Conservation (phyloP, 768 basidiomycete genomes). For the Mycena olivaceomarginata region DNA sequence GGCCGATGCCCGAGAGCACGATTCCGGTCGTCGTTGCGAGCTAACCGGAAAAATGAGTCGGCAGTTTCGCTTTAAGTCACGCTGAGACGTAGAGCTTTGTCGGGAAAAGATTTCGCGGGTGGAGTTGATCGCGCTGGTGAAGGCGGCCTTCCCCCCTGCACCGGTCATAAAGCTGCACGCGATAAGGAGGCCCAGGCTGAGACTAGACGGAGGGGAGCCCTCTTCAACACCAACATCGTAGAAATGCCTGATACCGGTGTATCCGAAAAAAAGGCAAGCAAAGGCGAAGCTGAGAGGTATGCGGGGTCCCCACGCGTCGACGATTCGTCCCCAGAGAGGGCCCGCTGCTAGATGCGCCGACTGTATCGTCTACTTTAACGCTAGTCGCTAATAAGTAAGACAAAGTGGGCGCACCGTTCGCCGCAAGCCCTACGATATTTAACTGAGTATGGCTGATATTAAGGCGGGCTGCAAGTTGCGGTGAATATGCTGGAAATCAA, state of each 20-base stretch:
- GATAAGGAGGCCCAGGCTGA: conserved; percentile 73
- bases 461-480: conserved; percentile 87
- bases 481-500: conserved; percentile 80
- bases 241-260: conserved; percentile 82
- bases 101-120: conserved; percentile 91
- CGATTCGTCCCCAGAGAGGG: conserved; percentile 88
- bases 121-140: conserved; percentile 82
- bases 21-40: conserved; percentile 86
- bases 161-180: conserved; percentile 85
- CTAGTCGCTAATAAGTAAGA: background rate
- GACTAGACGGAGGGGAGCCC: conserved; percentile 58
- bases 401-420: conserved; percentile 73
- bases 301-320: conserved; percentile 84
- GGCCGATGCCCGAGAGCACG: conserved; percentile 91
- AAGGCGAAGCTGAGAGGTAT: conserved; percentile 78
- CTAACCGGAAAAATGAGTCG: conserved; percentile 56
- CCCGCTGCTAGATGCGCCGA: conserved; percentile 86
- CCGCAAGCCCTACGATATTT: conserved; percentile 88
- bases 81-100: conserved; percentile 71
- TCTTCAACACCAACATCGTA: conserved; percentile 73
- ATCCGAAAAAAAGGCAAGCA: conserved; percentile 79
- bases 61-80: background rate
- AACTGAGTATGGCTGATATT: conserved; percentile 87
- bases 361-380: conserved; percentile 54
- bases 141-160: conserved; percentile 83